phyloP scores from a whole-genome alignment of 805 yeast species.

The Grigorovia humatica region DNA sequence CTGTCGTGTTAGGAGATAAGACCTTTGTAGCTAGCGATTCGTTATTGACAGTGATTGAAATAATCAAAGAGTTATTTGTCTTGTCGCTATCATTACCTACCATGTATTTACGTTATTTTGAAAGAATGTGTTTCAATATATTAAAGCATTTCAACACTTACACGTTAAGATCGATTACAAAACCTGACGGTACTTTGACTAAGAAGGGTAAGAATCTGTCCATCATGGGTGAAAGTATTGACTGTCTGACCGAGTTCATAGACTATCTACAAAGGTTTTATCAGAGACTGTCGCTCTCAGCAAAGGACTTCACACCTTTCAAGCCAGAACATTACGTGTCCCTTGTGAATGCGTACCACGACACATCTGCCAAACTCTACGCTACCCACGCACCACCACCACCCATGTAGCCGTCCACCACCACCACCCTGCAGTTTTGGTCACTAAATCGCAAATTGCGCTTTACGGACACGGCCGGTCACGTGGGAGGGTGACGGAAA shows the following conservation, averaged over 20 bases:
- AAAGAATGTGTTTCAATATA: constrained; percentile 35
- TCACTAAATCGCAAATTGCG: background rate
- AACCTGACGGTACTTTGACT: constrained; percentile 8
- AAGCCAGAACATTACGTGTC: constrained; percentile 16
- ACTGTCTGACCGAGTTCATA: constrained; percentile 31
- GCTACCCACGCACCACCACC: constrained; percentile 27
- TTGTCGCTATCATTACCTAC: constrained; percentile 48
- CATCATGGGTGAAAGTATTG: constrained; percentile 34
- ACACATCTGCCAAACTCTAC: constrained; percentile 23
- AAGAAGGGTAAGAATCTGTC: constrained; percentile 30
- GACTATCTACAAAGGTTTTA: constrained; percentile 22
- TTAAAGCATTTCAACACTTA: constrained; percentile 40
- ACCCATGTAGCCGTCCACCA: constrained; percentile 17
- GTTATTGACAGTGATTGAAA: constrained; percentile 30
- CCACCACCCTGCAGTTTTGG: constrained; percentile 8
- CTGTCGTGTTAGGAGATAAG: constrained; percentile 41
- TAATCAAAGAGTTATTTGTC: constrained; percentile 43
- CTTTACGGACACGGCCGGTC: background rate
- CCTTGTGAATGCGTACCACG: constrained; percentile 17
- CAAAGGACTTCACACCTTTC: constrained; percentile 17
- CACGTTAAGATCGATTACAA: constrained; percentile 18
- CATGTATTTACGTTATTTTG: constrained; percentile 28
- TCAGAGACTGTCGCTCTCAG: constrained; percentile 16
- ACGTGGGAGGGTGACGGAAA: background rate
- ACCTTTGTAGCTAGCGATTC: constrained; percentile 52